Base-by-base conservation (phyloP, 306 rosid species). In the Myrica gale region DNA sequence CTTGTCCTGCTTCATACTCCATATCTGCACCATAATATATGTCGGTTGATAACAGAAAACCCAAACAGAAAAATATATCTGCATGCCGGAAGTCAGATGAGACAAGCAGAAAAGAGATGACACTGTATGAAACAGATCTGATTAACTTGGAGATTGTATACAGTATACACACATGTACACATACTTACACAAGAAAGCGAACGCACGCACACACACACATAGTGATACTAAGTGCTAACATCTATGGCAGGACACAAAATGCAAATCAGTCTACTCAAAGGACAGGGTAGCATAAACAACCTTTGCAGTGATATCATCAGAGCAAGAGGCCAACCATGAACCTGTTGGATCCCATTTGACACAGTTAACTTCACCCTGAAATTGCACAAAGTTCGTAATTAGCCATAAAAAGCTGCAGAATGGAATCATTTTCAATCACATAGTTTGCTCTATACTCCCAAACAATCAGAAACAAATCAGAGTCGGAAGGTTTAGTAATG, bases 321-420 rank as follows among this genome's bases (percentile, higher is more conserved):
- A 92, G 83, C 98, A 95, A 0, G 98, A 95, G 61, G 98, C 98
- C 84, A 95, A 81, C 80, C 92, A 80, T 61, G 92, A 70, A 71
- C 98, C 98, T 5, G 93, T 85, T 80, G 98, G 98, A 83, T 95
- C 98, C 98, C 98, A 92, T 85, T 95, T 95, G 74, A 95, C 97
- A 84, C 97, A 95, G 81, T 95, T 95, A 68, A 93, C 98, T 85
- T 91, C 97, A 10, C 92, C 98, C 98, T 93, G 81, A 76, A 88
- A 85, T 65, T 51, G 77, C 52, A 69, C 73, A 15, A 78, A 81
- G 58, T 48, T 52, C 41, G 72, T 62, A 41, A 78, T 75, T 68
- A 84, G 83, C 52, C 39, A 66, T 3, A 7, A 78, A 53, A 15
- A 73, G 37, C 39, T 1, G 37, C 10, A 42, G 9, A 20, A 60